Evolutionary conservation across 768 basidiomycete species (phyloP).

Genomic region (Mycena vulgaris): DNA sequence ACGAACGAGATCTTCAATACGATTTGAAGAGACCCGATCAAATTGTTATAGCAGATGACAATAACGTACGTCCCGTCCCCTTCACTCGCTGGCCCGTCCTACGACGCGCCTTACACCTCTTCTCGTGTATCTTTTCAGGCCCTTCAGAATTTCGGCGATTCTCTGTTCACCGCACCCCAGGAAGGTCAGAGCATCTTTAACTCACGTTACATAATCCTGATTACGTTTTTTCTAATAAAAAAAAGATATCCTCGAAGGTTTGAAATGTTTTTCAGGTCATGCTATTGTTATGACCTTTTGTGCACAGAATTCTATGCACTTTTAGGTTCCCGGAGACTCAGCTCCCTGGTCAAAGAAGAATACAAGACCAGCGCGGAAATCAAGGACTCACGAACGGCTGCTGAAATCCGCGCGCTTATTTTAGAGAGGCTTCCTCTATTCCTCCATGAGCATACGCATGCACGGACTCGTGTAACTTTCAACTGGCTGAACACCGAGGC

Average conservation of each 20-base stretch:
- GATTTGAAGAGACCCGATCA: conserved; percentile 79
- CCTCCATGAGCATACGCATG: conserved; percentile 88
- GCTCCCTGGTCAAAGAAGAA: conserved; percentile 82
- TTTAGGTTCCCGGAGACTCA: conserved; percentile 84
- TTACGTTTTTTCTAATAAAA: neutral
- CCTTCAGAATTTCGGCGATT: conserved; percentile 80
- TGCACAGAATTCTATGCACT: conserved; percentile 77
- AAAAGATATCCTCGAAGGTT: conserved; percentile 86
- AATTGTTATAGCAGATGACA: conserved; percentile 90
- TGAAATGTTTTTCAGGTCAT: neutral
- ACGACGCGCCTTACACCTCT: too few species aligned
- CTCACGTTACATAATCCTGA: neutral
- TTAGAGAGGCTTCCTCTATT: conserved; percentile 92
- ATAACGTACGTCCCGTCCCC: conserved; percentile 65
- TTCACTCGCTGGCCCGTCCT: too few species aligned
- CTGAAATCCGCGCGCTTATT: conserved; percentile 72
- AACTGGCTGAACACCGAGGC: conserved; percentile 74
- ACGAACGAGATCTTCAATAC: conserved; percentile 67
- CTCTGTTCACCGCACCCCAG: conserved; percentile 85
- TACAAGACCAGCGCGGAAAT: conserved; percentile 74
- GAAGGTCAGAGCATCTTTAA: conserved; percentile 57
- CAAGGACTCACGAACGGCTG: conserved; percentile 60
- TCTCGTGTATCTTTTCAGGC: too few species aligned
- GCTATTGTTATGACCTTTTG: conserved; percentile 14
- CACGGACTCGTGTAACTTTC: conserved; percentile 71